Percentiles rank a stretch among this genome's conserved stretches.
Conservation (phyloP, 192 early-diverging fungal genomes). For the Gryganskiella cystojenkinii region DNA sequence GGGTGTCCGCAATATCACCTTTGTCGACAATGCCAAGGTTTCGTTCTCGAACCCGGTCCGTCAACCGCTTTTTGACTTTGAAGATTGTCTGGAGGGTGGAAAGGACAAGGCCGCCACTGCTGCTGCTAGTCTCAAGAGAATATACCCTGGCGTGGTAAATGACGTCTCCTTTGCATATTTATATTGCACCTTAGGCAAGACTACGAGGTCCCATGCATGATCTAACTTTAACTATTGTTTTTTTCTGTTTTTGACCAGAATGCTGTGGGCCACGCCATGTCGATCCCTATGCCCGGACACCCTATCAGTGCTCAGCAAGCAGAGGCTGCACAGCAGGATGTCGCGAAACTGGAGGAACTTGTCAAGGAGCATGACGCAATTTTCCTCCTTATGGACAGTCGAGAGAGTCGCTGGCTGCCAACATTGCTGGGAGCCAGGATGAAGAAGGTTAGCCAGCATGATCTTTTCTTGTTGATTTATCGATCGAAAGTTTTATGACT, state of each 20-base stretch:
- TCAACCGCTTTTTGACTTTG: slow-evolving; percentile 93
- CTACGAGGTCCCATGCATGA: not conserved
- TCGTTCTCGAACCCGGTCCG: slow-evolving; percentile 97
- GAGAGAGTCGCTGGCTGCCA: slow-evolving; percentile 97
- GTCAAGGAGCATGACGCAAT: slow-evolving; percentile 85
- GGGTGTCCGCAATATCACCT: slow-evolving; percentile 94
- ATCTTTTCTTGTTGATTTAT: no score
- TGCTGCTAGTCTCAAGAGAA: slow-evolving; percentile 73
- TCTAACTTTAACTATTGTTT: not conserved
- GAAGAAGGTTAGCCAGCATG: slow-evolving; percentile 58
- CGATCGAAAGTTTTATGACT: no score
- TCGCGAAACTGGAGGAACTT: slow-evolving; percentile 67
- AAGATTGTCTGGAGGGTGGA: slow-evolving; percentile 89
- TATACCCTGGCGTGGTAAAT: slow-evolving; percentile 87
- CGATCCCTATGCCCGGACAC: slow-evolving; percentile 99
- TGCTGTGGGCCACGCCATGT: slow-evolving; percentile 73
- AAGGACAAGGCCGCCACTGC: slow-evolving; percentile 89
- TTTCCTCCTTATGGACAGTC: slow-evolving; percentile 93
- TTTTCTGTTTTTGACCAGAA: slow-evolving; percentile 52
- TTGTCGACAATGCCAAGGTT: slow-evolving; percentile 92
- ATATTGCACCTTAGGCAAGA: not conserved
- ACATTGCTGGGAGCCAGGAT: slow-evolving; percentile 81
- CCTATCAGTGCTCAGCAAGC: slow-evolving; percentile 58
- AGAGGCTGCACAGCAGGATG: slow-evolving; percentile 51
- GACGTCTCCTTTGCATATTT: not conserved